A percentile compares a stretch with the other conserved stretches of the same genome.
Evolutionary conservation across 2,329 filamentous ascomycete species (phyloP).

Genomic region (Clarireedia hainanense): DNA sequence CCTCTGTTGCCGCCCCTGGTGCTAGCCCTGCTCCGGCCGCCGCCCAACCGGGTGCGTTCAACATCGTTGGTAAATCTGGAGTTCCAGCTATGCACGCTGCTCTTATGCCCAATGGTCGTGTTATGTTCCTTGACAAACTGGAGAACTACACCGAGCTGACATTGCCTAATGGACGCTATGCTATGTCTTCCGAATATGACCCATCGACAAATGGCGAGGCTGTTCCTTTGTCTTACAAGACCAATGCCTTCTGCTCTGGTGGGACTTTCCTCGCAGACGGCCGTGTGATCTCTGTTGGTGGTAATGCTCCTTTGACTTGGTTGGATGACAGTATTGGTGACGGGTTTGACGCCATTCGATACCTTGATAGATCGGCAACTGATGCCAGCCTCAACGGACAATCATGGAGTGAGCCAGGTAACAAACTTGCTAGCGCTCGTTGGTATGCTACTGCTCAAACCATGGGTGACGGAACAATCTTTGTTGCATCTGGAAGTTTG

Average conservation of each 20-base stretch:
- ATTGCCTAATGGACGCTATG: conserved; percentile 45
- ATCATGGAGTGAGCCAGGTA: conserved; percentile 47
- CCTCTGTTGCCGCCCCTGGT: conserved; percentile 28
- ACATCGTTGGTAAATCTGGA: conserved; percentile 45
- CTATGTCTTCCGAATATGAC: conserved; percentile 54
- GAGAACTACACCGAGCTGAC: conserved; percentile 53
- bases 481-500: conserved; percentile 52
- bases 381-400: conserved; percentile 40
- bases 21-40: conserved; percentile 36
- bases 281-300: conserved; percentile 45
- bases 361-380: conserved; percentile 40
- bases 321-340: conserved; percentile 50
- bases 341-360: conserved; percentile 51
- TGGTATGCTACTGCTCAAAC: conserved; percentile 56
- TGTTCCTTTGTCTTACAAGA: conserved; percentile 41
- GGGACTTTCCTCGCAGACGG: conserved; percentile 52
- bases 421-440: conserved; percentile 43
- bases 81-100: conserved; percentile 58
- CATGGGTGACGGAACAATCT: conserved; percentile 47
- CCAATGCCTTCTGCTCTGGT: conserved; percentile 55
- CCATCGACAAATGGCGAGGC: conserved; percentile 37
- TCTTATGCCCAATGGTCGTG: conserved; percentile 49
- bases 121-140: conserved; percentile 55
- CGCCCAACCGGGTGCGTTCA: conserved; percentile 38
- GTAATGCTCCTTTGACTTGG: conserved; percentile 46